Conservation (phyloP, 2,329 filamentous ascomycete genomes). For the Aureobasidium vineae region DNA sequence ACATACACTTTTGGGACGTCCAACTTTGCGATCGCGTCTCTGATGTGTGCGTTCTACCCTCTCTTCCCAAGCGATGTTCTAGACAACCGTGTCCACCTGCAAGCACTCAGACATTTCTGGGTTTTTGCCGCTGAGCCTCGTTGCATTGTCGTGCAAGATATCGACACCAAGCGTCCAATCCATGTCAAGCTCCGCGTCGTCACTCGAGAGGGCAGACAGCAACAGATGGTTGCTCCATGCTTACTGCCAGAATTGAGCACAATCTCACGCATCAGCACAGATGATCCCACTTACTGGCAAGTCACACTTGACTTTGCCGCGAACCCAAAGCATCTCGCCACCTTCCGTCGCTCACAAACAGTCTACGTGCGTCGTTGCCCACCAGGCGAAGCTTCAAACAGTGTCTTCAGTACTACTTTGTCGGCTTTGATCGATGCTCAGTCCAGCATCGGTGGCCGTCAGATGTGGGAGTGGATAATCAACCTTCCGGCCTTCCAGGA, state of each 20-base stretch:
- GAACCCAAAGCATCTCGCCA: conserved; percentile 59
- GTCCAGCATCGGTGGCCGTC: conserved; percentile 37
- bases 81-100: conserved; percentile 91
- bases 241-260: conserved; percentile 63
- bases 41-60: conserved; percentile 91
- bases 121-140: conserved; percentile 87
- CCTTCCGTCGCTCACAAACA: conserved; percentile 68
- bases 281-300: conserved; percentile 72
- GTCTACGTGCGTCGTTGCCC: conserved; percentile 70
- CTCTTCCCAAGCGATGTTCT: conserved; percentile 85
- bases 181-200: conserved; percentile 35
- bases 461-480: conserved; percentile 73
- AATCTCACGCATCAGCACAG: conserved; percentile 61
- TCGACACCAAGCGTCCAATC: conserved; percentile 77
- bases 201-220: conserved; percentile 31
- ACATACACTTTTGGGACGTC: conserved; percentile 89
- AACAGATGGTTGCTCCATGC: conserved; percentile 53
- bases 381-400: conserved; percentile 52
- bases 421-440: conserved; percentile 66
- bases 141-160: conserved; percentile 83
- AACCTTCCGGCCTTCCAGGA: conserved; percentile 53
- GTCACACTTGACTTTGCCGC: conserved; percentile 70
- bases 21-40: conserved; percentile 77
- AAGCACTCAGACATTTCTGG: conserved; percentile 97
- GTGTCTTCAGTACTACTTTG: conserved; percentile 67